Evolutionary conservation across 345 rosid species (phyloP).

Genomic region (Erysimum cheiranthoides): DNA sequence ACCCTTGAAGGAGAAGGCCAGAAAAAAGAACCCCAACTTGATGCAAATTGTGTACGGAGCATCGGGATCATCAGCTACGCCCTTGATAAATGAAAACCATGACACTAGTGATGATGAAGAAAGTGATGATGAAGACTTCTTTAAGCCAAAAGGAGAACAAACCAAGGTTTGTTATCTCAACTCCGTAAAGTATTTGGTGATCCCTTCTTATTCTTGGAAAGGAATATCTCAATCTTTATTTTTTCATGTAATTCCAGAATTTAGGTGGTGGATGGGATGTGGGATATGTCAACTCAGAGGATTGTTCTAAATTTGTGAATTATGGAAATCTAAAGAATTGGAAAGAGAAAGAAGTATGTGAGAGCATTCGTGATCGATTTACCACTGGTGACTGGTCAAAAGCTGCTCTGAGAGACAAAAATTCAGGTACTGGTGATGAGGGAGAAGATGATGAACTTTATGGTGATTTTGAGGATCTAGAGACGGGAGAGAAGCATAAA

Average conservation of each 20-base stretch:
- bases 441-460: slow-evolving; percentile 54
- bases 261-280: slow-evolving; percentile 52
- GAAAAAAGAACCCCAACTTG: slow-evolving; percentile 62
- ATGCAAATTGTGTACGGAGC: slow-evolving; percentile 87
- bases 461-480: slow-evolving; percentile 97
- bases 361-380: slow-evolving; percentile 84
- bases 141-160: slow-evolving; percentile 80
- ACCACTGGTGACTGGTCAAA: slow-evolving; percentile 90
- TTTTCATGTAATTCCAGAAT: slow-evolving; percentile 53
- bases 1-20: slow-evolving; percentile 64
- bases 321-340: slow-evolving; percentile 60
- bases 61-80: slow-evolving; percentile 48
- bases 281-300: slow-evolving; percentile 57
- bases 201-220: slow-evolving; percentile 10
- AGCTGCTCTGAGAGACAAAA: slow-evolving; percentile 68
- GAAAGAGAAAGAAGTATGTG: slow-evolving; percentile 68
- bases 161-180: slow-evolving; percentile 59
- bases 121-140: slow-evolving; percentile 75
- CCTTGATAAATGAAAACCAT: slow-evolving; percentile 47
- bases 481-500: slow-evolving; percentile 69
- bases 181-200: slow-evolving; percentile 14
- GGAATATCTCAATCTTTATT: not conserved
- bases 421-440: slow-evolving; percentile 42
- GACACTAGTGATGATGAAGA: slow-evolving; percentile 62
- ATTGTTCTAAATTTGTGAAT: slow-evolving; percentile 73